These are phyloP conservation scores for Voacanga thouarsii DNA, from an alignment of 257 asterid species.

Conservation along the genomic window DNA sequence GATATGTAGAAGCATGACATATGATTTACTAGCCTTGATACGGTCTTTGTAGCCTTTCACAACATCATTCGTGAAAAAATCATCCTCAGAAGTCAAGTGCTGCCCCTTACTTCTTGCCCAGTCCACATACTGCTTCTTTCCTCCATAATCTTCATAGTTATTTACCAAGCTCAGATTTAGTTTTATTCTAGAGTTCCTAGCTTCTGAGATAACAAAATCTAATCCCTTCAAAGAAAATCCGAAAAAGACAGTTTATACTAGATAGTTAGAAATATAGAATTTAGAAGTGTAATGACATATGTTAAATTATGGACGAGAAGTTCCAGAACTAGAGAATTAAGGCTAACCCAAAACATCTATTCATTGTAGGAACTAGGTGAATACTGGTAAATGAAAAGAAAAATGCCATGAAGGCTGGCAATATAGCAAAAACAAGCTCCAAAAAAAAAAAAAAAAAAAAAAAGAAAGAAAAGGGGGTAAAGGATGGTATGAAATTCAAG, in stretches of 20 bases:
- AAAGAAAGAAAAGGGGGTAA: no score
- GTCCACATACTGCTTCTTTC: constrained; percentile 57
- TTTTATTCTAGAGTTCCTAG: constrained; percentile 52
- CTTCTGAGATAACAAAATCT: constrained; percentile 66
- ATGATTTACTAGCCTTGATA: constrained; percentile 53
- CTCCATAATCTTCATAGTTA: constrained; percentile 53
- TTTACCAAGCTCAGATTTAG: constrained; percentile 62
- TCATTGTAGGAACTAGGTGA: constrained; percentile 63
- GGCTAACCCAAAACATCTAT: constrained; percentile 50
- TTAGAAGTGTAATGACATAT: no score
- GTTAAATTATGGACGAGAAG: not conserved
- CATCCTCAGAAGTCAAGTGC: constrained; percentile 45
- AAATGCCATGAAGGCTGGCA: no score
- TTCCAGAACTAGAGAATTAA: not conserved
- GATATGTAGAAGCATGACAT: no score
- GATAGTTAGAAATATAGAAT: not conserved
- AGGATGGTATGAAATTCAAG: no score
- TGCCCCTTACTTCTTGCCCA: constrained; percentile 61
- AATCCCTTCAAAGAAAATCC: constrained; percentile 38
- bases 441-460: no score
- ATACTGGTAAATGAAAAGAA: no score
- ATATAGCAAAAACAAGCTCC: no score
- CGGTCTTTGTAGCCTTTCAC: constrained; percentile 54
- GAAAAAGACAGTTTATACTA: not conserved
- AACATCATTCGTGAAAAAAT: constrained; percentile 51